phyloP scores from a whole-genome alignment of 176 grass and related monocot species.

The Raddia distichophylla region DNA sequence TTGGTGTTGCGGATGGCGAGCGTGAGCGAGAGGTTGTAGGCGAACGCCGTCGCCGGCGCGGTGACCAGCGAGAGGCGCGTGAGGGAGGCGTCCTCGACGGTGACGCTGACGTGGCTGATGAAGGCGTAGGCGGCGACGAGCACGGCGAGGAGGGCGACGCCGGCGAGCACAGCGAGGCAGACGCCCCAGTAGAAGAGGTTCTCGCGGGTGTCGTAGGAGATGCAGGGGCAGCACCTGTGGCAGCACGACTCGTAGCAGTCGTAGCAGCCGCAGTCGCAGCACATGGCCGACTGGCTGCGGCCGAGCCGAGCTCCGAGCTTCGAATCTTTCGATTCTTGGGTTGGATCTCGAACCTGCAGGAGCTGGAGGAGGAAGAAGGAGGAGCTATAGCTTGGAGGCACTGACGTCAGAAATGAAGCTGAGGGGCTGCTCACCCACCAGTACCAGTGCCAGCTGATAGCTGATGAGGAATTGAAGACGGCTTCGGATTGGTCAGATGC shows the following conservation, averaged over 20 bases:
- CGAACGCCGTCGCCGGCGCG: neutral
- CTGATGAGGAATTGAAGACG: too few relatives aligned
- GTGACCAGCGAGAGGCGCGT: conserved; percentile 43
- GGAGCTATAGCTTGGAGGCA: neutral
- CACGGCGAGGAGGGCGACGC: conserved; percentile 8
- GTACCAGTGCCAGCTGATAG: too few relatives aligned
- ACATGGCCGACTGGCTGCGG: conserved; percentile 4
- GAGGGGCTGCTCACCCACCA: too few relatives aligned
- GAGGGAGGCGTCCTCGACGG: conserved; percentile 42
- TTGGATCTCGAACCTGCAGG: neutral
- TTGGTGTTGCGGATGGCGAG: conserved; percentile 33
- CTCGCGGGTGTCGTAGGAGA: conserved; percentile 9
- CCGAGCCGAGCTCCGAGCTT: neutral
- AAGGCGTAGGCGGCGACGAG: conserved; percentile 22
- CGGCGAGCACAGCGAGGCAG: neutral
- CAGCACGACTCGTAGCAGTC: neutral
- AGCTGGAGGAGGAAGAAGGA: neutral
- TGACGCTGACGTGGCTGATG: neutral
- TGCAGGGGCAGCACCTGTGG: neutral
- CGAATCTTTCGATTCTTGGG: neutral
- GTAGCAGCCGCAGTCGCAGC: conserved; percentile 16
- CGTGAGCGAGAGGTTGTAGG: conserved; percentile 36
- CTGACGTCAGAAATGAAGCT: neutral
- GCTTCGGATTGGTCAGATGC: too few relatives aligned
- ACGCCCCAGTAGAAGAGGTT: neutral